Conservation (phyloP, 2,329 filamentous ascomycete genomes). For the Seiridium cupressi region DNA sequence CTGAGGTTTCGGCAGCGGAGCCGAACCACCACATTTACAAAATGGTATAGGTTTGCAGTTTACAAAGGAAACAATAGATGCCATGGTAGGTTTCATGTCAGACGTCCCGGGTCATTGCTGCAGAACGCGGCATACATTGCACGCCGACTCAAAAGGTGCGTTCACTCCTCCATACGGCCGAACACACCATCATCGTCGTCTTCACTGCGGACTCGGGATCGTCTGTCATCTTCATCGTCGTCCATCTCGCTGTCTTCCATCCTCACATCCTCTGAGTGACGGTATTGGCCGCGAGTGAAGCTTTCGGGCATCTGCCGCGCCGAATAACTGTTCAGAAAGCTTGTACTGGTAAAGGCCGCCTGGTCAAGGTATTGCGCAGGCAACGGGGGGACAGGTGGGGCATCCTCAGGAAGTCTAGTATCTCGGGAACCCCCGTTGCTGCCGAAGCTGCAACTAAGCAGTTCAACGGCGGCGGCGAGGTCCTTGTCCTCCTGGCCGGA, state of each 20-base stretch:
- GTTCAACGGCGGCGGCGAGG: constrained; percentile 83
- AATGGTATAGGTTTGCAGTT: constrained; percentile 40
- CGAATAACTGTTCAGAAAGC: constrained; percentile 63
- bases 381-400: constrained; percentile 84
- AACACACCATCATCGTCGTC: constrained; percentile 96
- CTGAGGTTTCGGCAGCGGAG: constrained; percentile 64
- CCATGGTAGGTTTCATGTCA: constrained; percentile 28
- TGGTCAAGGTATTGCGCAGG: constrained; percentile 76
- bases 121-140: constrained; percentile 11
- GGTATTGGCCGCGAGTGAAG: constrained; percentile 60
- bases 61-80: constrained; percentile 49
- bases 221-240: constrained; percentile 63
- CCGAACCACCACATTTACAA: constrained; percentile 52
- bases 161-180: constrained; percentile 89
- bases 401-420: constrained; percentile 65
- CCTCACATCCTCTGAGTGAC: constrained; percentile 58
- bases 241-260: constrained; percentile 65
- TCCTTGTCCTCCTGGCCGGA: constrained; percentile 83
- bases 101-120: constrained; percentile 9
- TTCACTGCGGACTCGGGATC: constrained; percentile 66
- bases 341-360: constrained; percentile 55
- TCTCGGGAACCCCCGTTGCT: constrained; percentile 68
- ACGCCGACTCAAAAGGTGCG: constrained; percentile 11
- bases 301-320: constrained; percentile 59
- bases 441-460: constrained; percentile 87